Percentiles rank a stretch among this genome's conserved stretches.
These are phyloP conservation scores for Hura crepitans DNA, from an alignment of 441 rosid species.

Conservation along the genomic window DNA sequence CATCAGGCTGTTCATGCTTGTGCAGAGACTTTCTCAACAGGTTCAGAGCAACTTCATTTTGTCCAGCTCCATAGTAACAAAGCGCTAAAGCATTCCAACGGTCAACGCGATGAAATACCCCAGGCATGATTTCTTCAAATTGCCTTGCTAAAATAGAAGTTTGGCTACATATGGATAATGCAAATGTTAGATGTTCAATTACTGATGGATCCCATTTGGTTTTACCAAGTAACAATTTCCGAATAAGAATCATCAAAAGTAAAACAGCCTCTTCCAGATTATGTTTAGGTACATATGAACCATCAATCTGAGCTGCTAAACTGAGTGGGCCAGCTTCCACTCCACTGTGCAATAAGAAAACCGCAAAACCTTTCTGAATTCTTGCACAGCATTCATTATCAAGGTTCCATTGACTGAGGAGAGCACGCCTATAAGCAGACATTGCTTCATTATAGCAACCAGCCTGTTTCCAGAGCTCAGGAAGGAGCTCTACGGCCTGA, in stretches of 20 bases:
- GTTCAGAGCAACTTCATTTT: conserved; percentile 55
- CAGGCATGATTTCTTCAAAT: conserved; percentile 78
- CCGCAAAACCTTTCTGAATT: conserved; percentile 79
- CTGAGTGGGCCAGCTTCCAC: conserved; percentile 79
- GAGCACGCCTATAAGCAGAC: conserved; percentile 77
- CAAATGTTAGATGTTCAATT: conserved; percentile 77
- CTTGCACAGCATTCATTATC: conserved; percentile 66
- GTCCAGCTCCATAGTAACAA: conserved; percentile 60
- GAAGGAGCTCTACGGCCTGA: conserved; percentile 85
- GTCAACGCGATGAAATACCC: conserved; percentile 67
- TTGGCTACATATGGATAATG: conserved; percentile 64
- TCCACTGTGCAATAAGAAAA: conserved; percentile 75
- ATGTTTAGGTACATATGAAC: conserved; percentile 73
- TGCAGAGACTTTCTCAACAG: conserved; percentile 75
- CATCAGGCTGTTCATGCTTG: conserved; percentile 67
- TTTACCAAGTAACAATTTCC: conserved; percentile 58
- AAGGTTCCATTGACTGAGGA: conserved; percentile 84
- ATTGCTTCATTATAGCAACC: conserved; percentile 63
- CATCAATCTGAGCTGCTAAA: conserved; percentile 67
- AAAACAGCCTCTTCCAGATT: conserved; percentile 90
- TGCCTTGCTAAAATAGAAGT: conserved; percentile 69
- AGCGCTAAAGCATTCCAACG: conserved; percentile 85
- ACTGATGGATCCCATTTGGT: conserved; percentile 75
- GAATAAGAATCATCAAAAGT: conserved; percentile 71
- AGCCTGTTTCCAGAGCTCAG: conserved; percentile 74